A percentile compares a stretch with the other conserved stretches of the same genome.
phyloP scores from a whole-genome alignment of 345 rosid genomes.

The Limnanthes douglasii region DNA sequence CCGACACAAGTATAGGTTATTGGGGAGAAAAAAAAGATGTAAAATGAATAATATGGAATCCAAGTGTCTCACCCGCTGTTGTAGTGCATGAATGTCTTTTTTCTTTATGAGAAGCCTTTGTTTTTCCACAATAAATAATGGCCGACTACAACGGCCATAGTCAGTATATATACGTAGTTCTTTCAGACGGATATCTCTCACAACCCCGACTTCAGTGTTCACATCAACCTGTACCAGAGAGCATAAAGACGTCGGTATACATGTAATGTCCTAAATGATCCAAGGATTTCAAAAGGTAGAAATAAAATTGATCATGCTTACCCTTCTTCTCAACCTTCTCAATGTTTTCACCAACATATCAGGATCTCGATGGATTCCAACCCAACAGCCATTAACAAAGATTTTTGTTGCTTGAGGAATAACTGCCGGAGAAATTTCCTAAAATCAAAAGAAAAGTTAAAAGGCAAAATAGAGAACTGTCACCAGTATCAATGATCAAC shows the following conservation, averaged over 20 bases:
- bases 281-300: no score
- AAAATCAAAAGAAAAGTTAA: constrained; percentile 9
- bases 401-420: constrained; percentile 93
- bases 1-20: constrained; percentile 5
- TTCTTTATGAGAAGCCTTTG: constrained; percentile 89
- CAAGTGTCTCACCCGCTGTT: constrained; percentile 48
- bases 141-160: constrained; percentile 98
- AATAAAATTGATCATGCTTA: constrained; percentile 18
- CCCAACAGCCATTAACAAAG: constrained; percentile 97
- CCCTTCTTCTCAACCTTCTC: constrained; percentile 85
- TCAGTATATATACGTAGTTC: constrained; percentile 92
- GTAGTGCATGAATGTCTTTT: constrained; percentile 71
- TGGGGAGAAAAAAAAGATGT: background rate
- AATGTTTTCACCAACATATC: constrained; percentile 97
- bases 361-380: constrained; percentile 95
- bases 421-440: constrained; percentile 97
- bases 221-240: constrained; percentile 60
- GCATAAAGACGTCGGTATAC: constrained; percentile 4
- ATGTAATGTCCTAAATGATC: no score
- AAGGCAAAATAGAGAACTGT: constrained; percentile 7
- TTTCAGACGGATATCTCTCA: constrained; percentile 77
- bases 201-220: constrained; percentile 97
- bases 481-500: constrained; percentile 2
- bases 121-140: constrained; percentile 86
- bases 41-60: background rate